Conservation (phyloP, 768 basidiomycete species). For the Exsudoporus frostii region DNA sequence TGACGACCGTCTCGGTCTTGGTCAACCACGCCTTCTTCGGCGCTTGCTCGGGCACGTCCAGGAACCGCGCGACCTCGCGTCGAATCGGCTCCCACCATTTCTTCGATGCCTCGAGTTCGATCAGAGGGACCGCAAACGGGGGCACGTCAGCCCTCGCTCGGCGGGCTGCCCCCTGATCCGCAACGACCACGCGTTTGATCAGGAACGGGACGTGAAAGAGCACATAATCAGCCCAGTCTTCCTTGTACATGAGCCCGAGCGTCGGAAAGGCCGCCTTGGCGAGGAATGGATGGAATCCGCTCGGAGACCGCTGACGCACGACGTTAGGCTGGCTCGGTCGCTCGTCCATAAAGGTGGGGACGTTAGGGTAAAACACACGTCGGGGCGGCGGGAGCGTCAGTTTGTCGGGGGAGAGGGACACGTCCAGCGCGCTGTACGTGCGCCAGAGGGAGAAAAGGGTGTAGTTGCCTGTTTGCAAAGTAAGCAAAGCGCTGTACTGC, state of each 20-base stretch:
- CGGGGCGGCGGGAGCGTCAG: slow-evolving; percentile 61
- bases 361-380: slow-evolving; percentile 73
- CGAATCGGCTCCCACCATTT: slow-evolving; percentile 72
- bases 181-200: slow-evolving; percentile 72
- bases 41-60: slow-evolving; percentile 33
- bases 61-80: slow-evolving; percentile 40
- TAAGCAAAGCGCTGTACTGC: neutral
- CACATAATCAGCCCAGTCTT: slow-evolving; percentile 78
- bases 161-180: slow-evolving; percentile 67
- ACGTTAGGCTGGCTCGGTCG: slow-evolving; percentile 32
- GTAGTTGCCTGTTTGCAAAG: slow-evolving; percentile 47
- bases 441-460: slow-evolving; percentile 78
- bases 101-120: slow-evolving; percentile 40
- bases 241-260: slow-evolving; percentile 59
- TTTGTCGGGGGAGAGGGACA: slow-evolving; percentile 40
- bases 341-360: slow-evolving; percentile 54
- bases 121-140: slow-evolving; percentile 40
- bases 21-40: slow-evolving; percentile 12
- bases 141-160: slow-evolving; percentile 27
- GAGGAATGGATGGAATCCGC: slow-evolving; percentile 71
- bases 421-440: slow-evolving; percentile 64
- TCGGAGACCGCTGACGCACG: slow-evolving; percentile 44
- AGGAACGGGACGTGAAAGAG: slow-evolving; percentile 68
- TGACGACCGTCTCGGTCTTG: slow-evolving; percentile 47
- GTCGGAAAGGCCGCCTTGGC: slow-evolving; percentile 72